Percentiles rank a stretch among this genome's conserved stretches.
These are phyloP conservation scores for Aspergillus alliaceus DNA, from an alignment of 2,329 filamentous ascomycete genomes.

Conservation along the genomic window DNA sequence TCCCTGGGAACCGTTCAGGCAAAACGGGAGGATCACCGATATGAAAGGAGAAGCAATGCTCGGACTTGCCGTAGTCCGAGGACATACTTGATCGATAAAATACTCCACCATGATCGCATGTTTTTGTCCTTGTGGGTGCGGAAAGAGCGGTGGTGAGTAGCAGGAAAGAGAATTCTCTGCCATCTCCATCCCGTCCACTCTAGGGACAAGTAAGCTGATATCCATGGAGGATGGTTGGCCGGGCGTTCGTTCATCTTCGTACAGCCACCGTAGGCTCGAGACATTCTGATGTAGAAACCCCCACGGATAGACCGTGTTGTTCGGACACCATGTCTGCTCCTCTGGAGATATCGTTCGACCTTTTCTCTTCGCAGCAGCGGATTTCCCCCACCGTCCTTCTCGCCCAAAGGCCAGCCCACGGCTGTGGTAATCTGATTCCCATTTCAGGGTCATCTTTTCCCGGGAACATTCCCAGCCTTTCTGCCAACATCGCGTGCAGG, in stretches of 20 bases:
- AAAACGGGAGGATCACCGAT: not conserved
- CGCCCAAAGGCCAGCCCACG: not conserved
- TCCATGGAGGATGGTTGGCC: not conserved
- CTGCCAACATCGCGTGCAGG: not conserved
- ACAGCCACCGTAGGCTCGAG: not conserved
- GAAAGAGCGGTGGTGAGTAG: not conserved
- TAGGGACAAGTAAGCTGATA: not conserved
- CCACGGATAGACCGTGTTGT: not conserved
- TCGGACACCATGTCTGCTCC: not conserved
- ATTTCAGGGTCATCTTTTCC: not conserved
- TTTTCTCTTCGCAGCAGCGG: not conserved
- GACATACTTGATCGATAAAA: not conserved
- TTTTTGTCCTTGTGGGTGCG: not conserved
- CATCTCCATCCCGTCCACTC: not conserved
- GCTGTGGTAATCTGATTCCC: not conserved
- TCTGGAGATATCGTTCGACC: not conserved
- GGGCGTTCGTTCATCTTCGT: not conserved
- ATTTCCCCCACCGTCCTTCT: not conserved
- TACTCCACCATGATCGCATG: not conserved
- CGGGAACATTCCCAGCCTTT: not conserved
- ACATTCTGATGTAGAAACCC: not conserved
- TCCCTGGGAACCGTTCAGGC: not conserved
- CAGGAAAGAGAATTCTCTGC: not conserved
- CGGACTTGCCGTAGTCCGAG: not conserved
- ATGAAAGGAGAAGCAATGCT: not conserved